These are phyloP conservation scores for Ambrosiella xylebori DNA, from an alignment of 2,329 filamentous ascomycete species.

Conservation along the genomic window DNA sequence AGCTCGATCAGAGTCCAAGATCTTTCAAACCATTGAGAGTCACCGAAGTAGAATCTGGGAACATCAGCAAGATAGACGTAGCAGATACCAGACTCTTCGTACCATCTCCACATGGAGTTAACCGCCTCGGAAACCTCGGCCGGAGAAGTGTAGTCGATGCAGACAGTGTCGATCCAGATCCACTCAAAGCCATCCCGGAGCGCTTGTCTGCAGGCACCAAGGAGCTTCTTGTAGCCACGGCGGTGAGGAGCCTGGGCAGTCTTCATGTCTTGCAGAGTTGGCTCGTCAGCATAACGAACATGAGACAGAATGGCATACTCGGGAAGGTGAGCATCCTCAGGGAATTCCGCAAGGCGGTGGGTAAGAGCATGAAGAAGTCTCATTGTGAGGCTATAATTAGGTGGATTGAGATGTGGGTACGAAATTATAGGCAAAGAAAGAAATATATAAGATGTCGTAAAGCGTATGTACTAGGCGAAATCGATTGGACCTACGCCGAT, in stretches of 20 bases:
- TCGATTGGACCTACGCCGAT: neutral
- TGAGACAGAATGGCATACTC: constrained; percentile 20
- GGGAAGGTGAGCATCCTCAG: constrained; percentile 12
- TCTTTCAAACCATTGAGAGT: constrained; percentile 16
- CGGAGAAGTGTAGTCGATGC: constrained; percentile 18
- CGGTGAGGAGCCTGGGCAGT: constrained; percentile 7
- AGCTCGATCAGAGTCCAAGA: constrained; percentile 20
- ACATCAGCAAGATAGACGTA: constrained; percentile 17
- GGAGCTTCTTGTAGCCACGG: constrained; percentile 15
- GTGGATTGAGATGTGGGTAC: neutral
- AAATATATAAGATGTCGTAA: neutral
- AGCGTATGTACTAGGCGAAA: too few species aligned
- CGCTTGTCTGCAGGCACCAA: constrained; percentile 15
- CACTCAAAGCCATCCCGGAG: constrained; percentile 15
- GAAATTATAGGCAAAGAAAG: neutral
- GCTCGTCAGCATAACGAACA: constrained; percentile 19
- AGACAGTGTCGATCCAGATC: constrained; percentile 19
- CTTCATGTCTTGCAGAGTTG: constrained; percentile 16
- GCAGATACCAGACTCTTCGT: constrained; percentile 16
- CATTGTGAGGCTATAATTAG: constrained; percentile 4
- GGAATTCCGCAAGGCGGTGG: constrained; percentile 9
- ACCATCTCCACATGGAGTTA: constrained; percentile 18
- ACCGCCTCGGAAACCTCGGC: constrained; percentile 18
- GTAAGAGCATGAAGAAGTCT: constrained; percentile 10
- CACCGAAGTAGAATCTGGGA: constrained; percentile 13